Percentiles rank a stretch among this genome's conserved stretches.
These are phyloP conservation scores for Sphaceloma murrayae DNA, from an alignment of 2,329 filamentous ascomycete species.

Conservation along the genomic window DNA sequence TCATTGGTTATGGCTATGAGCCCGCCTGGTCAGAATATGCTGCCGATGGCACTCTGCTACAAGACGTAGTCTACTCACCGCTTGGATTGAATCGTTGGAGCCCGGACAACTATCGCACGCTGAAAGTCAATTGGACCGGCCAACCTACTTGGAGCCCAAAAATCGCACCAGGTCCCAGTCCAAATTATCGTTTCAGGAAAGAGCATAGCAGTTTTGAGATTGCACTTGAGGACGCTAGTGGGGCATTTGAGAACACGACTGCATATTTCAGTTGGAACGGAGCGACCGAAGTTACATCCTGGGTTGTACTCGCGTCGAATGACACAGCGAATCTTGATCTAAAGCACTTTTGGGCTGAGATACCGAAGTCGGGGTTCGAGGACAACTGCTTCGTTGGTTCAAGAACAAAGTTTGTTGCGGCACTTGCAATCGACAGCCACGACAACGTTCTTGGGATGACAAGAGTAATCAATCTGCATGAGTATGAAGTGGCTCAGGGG, in stretches of 20 bases:
- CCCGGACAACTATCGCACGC: conserved; percentile 48
- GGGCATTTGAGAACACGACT: conserved; percentile 26
- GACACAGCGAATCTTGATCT: no score
- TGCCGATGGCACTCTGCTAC: conserved; percentile 41
- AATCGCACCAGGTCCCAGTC: conserved; percentile 31
- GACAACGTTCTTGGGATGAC: no score
- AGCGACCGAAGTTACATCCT: conserved; percentile 39
- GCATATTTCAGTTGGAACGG: conserved; percentile 49
- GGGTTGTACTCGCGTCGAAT: conserved; percentile 42
- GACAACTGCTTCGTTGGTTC: no score
- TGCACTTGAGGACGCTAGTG: conserved; percentile 22
- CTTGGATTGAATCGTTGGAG: conserved; percentile 28
- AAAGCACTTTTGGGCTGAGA: no score
- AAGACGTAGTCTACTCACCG: conserved; percentile 42
- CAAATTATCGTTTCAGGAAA: no score
- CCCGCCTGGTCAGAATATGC: conserved; percentile 37
- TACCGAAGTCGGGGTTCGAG: no score
- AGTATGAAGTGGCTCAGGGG: no score
- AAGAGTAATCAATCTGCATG: no score
- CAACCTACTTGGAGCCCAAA: conserved; percentile 37
- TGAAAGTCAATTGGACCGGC: conserved; percentile 46
- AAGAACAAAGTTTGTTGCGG: no score
- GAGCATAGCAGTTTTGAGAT: no score
- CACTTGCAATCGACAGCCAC: no score
- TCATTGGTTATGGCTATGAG: conserved; percentile 49